These are phyloP conservation scores for Lentinula sp. DNA, from an alignment of 768 basidiomycete species.

Conservation along the genomic window DNA sequence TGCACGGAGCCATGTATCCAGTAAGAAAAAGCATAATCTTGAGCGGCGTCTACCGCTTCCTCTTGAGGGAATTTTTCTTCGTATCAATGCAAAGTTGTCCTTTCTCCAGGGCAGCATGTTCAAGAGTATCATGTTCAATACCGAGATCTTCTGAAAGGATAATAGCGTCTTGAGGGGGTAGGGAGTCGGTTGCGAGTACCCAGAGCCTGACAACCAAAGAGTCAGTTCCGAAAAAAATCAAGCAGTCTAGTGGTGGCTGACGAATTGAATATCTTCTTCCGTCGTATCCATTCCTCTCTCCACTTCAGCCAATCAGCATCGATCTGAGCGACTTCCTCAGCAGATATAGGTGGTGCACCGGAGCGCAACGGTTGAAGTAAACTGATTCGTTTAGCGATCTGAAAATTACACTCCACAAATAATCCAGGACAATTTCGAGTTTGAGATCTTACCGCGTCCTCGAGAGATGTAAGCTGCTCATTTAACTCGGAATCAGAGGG, in stretches of 20 bases:
- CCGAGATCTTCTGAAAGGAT: slow-evolving; percentile 76
- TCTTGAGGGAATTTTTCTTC: slow-evolving; percentile 35
- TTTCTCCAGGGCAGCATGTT: slow-evolving; percentile 62
- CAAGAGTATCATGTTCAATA: slow-evolving; percentile 69
- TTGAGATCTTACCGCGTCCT: slow-evolving; percentile 39
- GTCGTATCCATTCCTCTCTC: slow-evolving; percentile 73
- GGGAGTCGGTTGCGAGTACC: slow-evolving; percentile 60
- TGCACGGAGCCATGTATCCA: background rate
- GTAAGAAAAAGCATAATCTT: background rate
- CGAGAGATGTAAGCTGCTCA: slow-evolving; percentile 41
- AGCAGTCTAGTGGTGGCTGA: slow-evolving; percentile 29
- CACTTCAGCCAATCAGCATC: slow-evolving; percentile 75
- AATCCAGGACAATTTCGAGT: background rate
- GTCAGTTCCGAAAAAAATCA: background rate
- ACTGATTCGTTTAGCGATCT: slow-evolving; percentile 44
- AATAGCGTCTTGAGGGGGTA: slow-evolving; percentile 58
- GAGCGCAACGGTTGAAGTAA: slow-evolving; percentile 61
- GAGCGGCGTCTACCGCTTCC: slow-evolving; percentile 34
- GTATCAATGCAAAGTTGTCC: slow-evolving; percentile 47
- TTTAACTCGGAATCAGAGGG: slow-evolving; percentile 70
- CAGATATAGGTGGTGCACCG: slow-evolving; percentile 61
- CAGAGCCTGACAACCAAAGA: slow-evolving; percentile 51
- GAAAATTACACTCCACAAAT: slow-evolving; percentile 7
- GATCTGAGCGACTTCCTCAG: slow-evolving; percentile 61
- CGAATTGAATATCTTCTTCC: slow-evolving; percentile 73